A percentile compares a stretch with the other conserved stretches of the same genome.
Evolutionary conservation across 768 basidiomycete genomes (phyloP).

Genomic region (Mycena floridula): DNA sequence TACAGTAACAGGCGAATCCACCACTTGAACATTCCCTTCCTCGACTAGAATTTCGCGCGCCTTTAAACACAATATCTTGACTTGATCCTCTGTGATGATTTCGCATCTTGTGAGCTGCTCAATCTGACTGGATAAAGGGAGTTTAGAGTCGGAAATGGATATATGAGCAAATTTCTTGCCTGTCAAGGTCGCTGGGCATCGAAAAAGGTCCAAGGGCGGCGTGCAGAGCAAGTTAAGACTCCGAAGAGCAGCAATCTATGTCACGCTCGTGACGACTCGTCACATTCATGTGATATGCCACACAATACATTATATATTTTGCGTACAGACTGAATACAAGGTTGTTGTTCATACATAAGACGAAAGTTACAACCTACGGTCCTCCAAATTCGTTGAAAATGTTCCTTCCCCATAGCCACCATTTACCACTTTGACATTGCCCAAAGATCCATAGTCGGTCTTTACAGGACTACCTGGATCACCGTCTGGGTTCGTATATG

Average conservation of each 20-base stretch:
- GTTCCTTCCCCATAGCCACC: not conserved
- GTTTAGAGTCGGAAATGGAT: too few species aligned
- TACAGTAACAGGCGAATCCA: slow-evolving; percentile 94
- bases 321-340: too few species aligned
- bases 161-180: too few species aligned
- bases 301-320: too few species aligned
- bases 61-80: slow-evolving; percentile 92
- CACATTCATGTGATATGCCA: too few species aligned
- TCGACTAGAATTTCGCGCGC: slow-evolving; percentile 96
- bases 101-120: slow-evolving; percentile 91
- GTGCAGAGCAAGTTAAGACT: too few species aligned
- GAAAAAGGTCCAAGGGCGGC: too few species aligned
- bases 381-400: not conserved
- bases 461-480: not conserved
- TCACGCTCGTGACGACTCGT: too few species aligned
- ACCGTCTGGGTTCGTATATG: not conserved
- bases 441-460: not conserved
- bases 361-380: too few species aligned
- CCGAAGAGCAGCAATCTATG: too few species aligned
- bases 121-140: slow-evolving; percentile 93
- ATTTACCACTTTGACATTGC: slow-evolving; percentile 1
- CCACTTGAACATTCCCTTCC: slow-evolving; percentile 94
- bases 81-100: slow-evolving; percentile 92
- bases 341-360: too few species aligned
- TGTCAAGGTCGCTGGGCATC: too few species aligned